Evolutionary conservation across 768 basidiomycete genomes (phyloP), one percentile per base, ranked within the genome.

Genomic region (Baorangia bicolor): DNA sequence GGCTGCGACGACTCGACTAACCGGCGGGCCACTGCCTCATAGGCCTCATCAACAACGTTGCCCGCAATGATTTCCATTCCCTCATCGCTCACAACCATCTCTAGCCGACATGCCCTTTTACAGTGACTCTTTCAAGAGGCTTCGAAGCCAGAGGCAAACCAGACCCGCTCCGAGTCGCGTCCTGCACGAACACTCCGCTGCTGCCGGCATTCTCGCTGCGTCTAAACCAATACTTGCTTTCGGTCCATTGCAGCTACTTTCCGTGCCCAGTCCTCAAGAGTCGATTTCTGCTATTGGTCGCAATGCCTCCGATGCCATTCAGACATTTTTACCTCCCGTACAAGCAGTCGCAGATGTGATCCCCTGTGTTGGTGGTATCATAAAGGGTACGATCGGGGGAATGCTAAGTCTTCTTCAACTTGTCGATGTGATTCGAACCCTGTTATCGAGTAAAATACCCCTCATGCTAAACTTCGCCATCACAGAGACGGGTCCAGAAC

Each of bases 401-500:
- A 43, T 53, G 5, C 18, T 58, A 1, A 21, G 31, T 1, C 21
- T 10, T 5, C 50, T 59, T 30, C 56, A 53, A 3, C n/a, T 49
- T 5, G 33, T 60, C 20, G 52, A 60, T 4, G 59, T 60, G 27
- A 42, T 33, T 46, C n/a, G n/a, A 2, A 14, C 20, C 1, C 4
- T 7, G 3, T 38, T 33, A 1, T 2, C 27, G 18, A 37, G 4
- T 11, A n/a, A n/a, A 6, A 1, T 18, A 11, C 10, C 2, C 1
- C 14, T 18, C 14, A 40, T 6, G 1, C 31, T 45, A 13, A 53
- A 9, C 8, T 7, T 10, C 0, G 1, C 7, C 28, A 5, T 35
- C 23, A 33, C 3, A 60, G 58, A 27, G 20, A 35, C 30, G 45
- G 18, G 2, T 18, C 8, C 53, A 48, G 40, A 61, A 61, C 53